A percentile compares a stretch with the other conserved stretches of the same genome.
Evolutionary conservation across 208 protist genomes (phyloP).

Genomic region (Crithidia bombi): DNA sequence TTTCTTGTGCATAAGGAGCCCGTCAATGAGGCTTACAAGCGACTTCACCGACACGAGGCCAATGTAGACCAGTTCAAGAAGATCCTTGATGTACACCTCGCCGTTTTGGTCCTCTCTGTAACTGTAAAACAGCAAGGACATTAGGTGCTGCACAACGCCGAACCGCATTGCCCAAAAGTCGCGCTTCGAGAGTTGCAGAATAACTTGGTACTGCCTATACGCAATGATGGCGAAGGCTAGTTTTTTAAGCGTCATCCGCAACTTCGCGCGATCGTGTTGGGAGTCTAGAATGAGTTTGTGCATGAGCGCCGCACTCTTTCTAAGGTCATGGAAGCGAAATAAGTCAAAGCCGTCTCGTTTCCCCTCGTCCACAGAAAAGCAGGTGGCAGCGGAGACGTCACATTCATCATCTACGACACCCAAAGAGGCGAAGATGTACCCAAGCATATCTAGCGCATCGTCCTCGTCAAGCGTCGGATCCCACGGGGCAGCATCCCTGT

Average conservation of each 20-base stretch:
- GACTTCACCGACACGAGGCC: too few species aligned
- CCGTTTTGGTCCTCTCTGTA: conserved; percentile 39
- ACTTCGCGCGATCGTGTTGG: neutral
- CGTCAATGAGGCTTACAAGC: too few species aligned
- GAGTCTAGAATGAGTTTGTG: conserved; percentile 42
- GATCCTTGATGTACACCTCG: conserved; percentile 30
- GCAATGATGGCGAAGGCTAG: conserved; percentile 9
- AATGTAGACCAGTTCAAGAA: conserved; percentile 69
- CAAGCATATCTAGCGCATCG: neutral
- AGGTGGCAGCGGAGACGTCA: too few species aligned
- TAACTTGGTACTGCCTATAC: neutral
- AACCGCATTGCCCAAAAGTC: conserved; percentile 47
- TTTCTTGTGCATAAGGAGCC: too few species aligned
- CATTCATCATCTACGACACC: neutral
- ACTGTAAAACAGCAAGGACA: conserved; percentile 28
- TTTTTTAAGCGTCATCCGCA: conserved; percentile 1
- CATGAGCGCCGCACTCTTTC: conserved; percentile 31
- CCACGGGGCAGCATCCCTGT: neutral
- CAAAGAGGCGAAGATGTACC: neutral
- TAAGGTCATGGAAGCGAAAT: neutral
- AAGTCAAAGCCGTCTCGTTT: neutral
- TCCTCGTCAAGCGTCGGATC: neutral
- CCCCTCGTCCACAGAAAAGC: conserved; percentile 11
- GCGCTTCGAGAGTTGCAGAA: neutral
- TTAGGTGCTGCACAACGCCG: conserved; percentile 57